Evolutionary conservation across 192 early-diverging fungal genomes (phyloP), one percentile per base, ranked within the genome.

Genomic region (Coemansia sp.): DNA sequence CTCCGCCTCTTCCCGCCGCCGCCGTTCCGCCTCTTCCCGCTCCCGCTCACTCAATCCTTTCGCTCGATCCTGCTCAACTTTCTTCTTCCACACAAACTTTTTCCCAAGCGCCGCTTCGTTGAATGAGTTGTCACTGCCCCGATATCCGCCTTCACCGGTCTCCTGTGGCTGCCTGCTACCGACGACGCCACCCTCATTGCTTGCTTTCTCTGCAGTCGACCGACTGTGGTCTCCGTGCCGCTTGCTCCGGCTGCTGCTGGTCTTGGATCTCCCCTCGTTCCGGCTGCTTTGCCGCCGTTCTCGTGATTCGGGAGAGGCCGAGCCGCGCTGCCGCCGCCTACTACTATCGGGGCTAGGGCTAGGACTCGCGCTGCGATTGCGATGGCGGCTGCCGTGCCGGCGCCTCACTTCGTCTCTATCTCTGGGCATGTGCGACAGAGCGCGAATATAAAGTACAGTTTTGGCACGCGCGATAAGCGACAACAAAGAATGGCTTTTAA

Each of bases 51-150:
- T 68, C 14, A 88, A 65, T 1, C 93, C 80, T 13, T 83, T 81
- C 6, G 76, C 59, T 41, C 87, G 87, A 50, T 96, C 95, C 23
- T 82, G 73, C 58, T 95, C 89, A 4, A 88, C 78, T 56, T 98
- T 98, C 64, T 98, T 96, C 34, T 87, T 78, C 95, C 95, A 98
- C 17, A 90, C 86, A 67, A 98, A 98, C 61, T 93, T 94, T 45
- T 83, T 80, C 31, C 81, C 79, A 6, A 95, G 77, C 26, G 90
- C 87, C 3, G 74, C 66, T 61, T 95, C 91, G 40, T 87, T 85
- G 30, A 93, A 88, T 1, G 88, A 89, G 58, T 90, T 93, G 41
- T 90, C 87, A 0, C 78, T 60, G 47, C 85, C 85, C 19, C 81
- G 82, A 67, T 95, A 93, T 15, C 41, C 49, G 26, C 52, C 30